phyloP scores from a whole-genome alignment of 176 grass and related monocot genomes.

The Saccharum spontaneum region DNA sequence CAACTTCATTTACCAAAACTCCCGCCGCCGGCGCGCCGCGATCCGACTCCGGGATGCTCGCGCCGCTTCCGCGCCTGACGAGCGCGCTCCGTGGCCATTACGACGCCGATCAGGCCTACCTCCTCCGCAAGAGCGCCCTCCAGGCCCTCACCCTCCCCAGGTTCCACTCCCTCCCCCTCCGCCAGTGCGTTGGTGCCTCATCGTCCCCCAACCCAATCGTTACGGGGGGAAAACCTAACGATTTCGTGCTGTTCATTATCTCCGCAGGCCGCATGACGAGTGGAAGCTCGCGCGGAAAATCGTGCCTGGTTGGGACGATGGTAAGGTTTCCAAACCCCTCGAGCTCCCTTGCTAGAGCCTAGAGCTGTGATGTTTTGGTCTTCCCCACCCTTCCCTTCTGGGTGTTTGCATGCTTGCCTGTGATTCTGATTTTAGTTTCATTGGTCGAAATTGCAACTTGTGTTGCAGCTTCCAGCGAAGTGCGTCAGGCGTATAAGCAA shows the following conservation, averaged over 20 bases:
- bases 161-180: constrained; percentile 28
- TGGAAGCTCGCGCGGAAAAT: constrained; percentile 72
- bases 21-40: constrained; percentile 21
- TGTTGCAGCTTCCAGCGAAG: constrained; percentile 64
- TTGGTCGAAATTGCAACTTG: constrained; percentile 21
- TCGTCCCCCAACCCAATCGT: not conserved
- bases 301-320: constrained; percentile 83
- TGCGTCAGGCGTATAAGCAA: constrained; percentile 81
- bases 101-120: constrained; percentile 88
- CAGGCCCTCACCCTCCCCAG: constrained; percentile 62
- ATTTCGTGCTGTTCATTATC: constrained; percentile 1
- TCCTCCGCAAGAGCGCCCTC: constrained; percentile 79
- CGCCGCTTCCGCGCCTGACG: constrained; percentile 79
- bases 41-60: constrained; percentile 57
- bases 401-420: not conserved
- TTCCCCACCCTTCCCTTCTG: not conserved
- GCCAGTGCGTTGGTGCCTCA: not conserved
- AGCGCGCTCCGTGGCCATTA: constrained; percentile 66
- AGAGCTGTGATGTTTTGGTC: not conserved
- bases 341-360: not conserved
- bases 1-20: not conserved
- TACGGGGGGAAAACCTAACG: constrained; percentile 7
- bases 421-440: constrained; percentile 13
- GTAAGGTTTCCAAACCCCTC: constrained; percentile 42
- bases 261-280: constrained; percentile 65